Evolutionary conservation across 495 filamentous ascomycete species (phyloP), one percentile per base, ranked within the genome.

Genomic region (Hypoxylon crocopeplum): DNA sequence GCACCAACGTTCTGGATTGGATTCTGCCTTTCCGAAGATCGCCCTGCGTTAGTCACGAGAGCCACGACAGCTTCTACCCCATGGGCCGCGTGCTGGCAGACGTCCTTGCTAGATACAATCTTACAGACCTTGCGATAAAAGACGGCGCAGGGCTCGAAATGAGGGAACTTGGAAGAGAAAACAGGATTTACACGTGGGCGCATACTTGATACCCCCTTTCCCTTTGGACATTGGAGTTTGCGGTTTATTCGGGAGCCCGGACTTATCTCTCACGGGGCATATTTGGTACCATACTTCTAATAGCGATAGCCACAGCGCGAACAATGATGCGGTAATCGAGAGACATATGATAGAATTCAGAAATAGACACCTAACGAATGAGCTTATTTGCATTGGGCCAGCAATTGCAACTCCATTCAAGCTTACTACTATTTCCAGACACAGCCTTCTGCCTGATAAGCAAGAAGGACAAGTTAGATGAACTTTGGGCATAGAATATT

Each of bases 1-100:
- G 91, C 5, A 76, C 81, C 34, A 82, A 72, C n/a, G 49, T 83
- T 7, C 56, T 81, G 36, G 90, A 94, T 57, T 93, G 88, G 88
- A 69, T 93, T 25, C 72, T 95, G 11, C 89, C 90, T 5, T 64
- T 93, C 38, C 84, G 79, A 48, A 73, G 75, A 21, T 87, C 86
- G 13, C 90, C 90, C 0, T 91, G 86, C 52, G 59, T 67, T 15
- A 73, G 56, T 24, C 76, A 79, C 56, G 82, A 83, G 39, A 72
- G 69, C 39, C 62, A 63, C 27, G 74, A 79, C 41, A 78, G 80
- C 60, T 74, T 80, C 25, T 84, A 79, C 61, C 65, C 70, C 16
- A 62, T 82, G 67, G 81, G 80, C 5, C 73, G 71, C 1, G 45
- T 74, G 19, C 67, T 80, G 8, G 63, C 71, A 2, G 45, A 71